These are phyloP conservation scores for Trichoderma lentiforme DNA, from an alignment of 2,329 filamentous ascomycete species.

Conservation along the genomic window DNA sequence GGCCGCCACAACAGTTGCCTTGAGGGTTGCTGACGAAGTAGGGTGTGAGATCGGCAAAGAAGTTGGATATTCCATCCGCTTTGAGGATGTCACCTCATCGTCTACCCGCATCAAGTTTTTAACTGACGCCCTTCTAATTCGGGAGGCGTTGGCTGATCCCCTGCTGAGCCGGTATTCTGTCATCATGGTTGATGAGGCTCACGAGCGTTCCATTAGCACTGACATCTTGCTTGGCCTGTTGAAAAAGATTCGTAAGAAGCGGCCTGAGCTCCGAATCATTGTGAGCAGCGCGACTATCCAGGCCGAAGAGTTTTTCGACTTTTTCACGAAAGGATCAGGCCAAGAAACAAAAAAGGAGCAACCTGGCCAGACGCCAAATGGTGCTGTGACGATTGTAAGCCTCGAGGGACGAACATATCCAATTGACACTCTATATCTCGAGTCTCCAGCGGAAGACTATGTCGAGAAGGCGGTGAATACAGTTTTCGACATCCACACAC, in stretches of 20 bases:
- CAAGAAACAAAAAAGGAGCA: conserved; percentile 29
- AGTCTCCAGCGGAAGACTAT: conserved; percentile 78
- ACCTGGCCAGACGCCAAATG: conserved; percentile 29
- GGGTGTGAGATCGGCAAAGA: conserved; percentile 83
- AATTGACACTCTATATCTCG: conserved; percentile 80
- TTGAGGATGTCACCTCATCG: conserved; percentile 87
- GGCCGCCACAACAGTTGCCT: conserved; percentile 84
- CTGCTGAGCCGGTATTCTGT: conserved; percentile 87
- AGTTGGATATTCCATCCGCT: conserved; percentile 86
- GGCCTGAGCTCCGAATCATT: conserved; percentile 80
- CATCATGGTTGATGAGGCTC: conserved; percentile 97
- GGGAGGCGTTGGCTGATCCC: conserved; percentile 91
- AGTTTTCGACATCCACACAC: conserved; percentile 81
- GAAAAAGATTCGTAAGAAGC: conserved; percentile 81
- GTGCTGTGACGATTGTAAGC: conserved; percentile 61
- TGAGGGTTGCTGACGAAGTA: conserved; percentile 85
- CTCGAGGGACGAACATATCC: conserved; percentile 86
- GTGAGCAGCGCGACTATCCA: conserved; percentile 93
- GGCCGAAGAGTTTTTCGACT: conserved; percentile 77
- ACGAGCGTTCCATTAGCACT: conserved; percentile 88
- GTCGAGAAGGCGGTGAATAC: conserved; percentile 78
- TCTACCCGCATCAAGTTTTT: conserved; percentile 90
- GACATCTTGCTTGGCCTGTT: conserved; percentile 86
- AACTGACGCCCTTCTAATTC: conserved; percentile 85
- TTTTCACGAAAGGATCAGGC: conserved; percentile 58